A percentile compares a stretch with the other conserved stretches of the same genome.
phyloP scores from a whole-genome alignment of 768 basidiomycete species.

The Crassisporium funariophilum region DNA sequence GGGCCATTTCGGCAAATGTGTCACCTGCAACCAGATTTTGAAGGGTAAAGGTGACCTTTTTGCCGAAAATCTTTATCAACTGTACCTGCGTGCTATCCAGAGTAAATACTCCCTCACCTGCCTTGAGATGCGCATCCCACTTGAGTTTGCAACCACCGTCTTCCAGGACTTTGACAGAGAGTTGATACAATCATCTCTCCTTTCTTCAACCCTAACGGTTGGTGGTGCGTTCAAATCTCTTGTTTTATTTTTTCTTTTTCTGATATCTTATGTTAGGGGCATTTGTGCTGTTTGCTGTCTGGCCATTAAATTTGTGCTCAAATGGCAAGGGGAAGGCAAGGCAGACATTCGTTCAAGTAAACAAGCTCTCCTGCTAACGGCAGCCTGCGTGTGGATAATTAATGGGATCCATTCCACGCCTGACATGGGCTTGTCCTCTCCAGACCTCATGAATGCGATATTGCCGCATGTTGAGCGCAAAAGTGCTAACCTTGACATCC shows the following conservation, averaged over 20 bases:
- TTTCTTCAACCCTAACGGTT: no score
- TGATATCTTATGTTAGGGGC: no score
- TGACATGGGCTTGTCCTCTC: constrained; percentile 14
- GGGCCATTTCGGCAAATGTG: constrained; percentile 19
- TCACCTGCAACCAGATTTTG: constrained; percentile 22
- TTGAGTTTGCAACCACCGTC: constrained; percentile 3
- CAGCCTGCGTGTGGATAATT: constrained; percentile 15
- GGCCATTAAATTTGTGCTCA: no score
- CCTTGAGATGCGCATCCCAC: constrained; percentile 29
- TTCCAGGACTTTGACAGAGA: constrained; percentile 13
- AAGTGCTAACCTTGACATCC: constrained; percentile 9
- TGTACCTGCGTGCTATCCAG: constrained; percentile 21
- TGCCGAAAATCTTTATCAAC: constrained; percentile 13
- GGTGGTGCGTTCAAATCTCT: no score
- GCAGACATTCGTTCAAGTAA: neutral
- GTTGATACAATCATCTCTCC: no score
- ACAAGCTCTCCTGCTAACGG: constrained; percentile 17
- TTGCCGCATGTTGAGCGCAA: constrained; percentile 14
- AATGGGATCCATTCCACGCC: constrained; percentile 26
- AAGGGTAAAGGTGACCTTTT: constrained; percentile 4
- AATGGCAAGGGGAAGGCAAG: neutral
- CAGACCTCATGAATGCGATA: constrained; percentile 18
- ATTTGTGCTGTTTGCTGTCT: no score
- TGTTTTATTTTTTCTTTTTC: no score
- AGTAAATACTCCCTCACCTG: constrained; percentile 25